Conservation (phyloP, 306 rosid genomes). For the Prunus mume region DNA sequence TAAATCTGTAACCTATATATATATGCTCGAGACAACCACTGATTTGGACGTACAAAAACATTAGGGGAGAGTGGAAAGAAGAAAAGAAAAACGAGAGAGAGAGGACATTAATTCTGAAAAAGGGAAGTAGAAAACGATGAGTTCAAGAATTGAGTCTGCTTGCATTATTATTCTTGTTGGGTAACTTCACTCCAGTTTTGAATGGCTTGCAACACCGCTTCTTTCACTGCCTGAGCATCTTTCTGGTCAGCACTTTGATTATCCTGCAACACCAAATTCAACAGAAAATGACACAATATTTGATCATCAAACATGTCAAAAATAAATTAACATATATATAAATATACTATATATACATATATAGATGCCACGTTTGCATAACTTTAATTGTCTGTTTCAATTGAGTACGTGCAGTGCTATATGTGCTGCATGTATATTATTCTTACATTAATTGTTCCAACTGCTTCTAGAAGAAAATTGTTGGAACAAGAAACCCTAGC, state of each 20-base stretch:
- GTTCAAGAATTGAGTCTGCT: neutral
- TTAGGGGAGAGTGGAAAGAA: too few relatives aligned
- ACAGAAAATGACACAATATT: neutral
- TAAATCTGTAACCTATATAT: too few relatives aligned
- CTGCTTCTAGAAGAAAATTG: conserved; percentile 49
- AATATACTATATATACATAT: too few relatives aligned
- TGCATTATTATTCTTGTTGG: conserved; percentile 14
- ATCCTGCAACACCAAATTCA: conserved; percentile 30
- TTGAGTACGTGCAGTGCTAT: neutral
- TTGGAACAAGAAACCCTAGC: conserved; percentile 71
- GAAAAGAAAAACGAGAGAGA: too few relatives aligned
- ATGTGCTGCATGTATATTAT: neutral
- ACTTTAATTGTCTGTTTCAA: too few relatives aligned
- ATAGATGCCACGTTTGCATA: too few relatives aligned
- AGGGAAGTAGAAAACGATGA: too few relatives aligned
- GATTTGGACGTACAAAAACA: too few relatives aligned
- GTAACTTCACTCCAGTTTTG: conserved; percentile 48
- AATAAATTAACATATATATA: too few relatives aligned
- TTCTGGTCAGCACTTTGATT: conserved; percentile 26
- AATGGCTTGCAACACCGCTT: conserved; percentile 56
- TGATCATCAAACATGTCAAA: neutral
- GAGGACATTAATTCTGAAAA: too few relatives aligned
- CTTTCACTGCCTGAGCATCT: conserved; percentile 37
- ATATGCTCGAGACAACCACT: too few relatives aligned
- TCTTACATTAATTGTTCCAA: conserved; percentile 21